These are phyloP conservation scores for Candida coleopterorum DNA, from an alignment of 805 yeast genomes.

Conservation along the genomic window DNA sequence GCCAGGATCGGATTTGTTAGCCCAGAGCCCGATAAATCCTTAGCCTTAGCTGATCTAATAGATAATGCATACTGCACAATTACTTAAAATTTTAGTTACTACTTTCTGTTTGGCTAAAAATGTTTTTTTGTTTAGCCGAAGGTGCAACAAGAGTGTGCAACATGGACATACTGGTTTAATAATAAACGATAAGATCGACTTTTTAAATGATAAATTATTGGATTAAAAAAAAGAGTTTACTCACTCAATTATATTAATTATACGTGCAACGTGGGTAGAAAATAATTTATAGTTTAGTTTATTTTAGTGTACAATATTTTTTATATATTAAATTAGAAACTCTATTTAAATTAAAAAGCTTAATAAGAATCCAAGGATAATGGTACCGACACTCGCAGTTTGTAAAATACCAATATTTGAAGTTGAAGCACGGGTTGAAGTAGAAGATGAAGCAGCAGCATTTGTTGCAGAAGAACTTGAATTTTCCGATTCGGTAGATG, in stretches of 20 bases:
- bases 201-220: too few species aligned
- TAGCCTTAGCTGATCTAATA: conserved; percentile 4
- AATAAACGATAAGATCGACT: too few species aligned
- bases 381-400: conserved; percentile 3
- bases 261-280: too few species aligned
- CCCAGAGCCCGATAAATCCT: conserved; percentile 5
- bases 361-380: conserved; percentile 5
- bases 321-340: neutral
- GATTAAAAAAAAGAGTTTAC: too few species aligned
- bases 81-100: too few species aligned
- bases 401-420: conserved; percentile 5
- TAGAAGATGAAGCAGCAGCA: neutral
- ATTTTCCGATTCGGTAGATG: neutral
- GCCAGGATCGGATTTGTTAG: conserved; percentile 1
- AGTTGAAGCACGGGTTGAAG: neutral
- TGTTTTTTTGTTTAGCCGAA: too few species aligned
- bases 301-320: too few species aligned
- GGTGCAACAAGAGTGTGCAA: too few species aligned
- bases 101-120: too few species aligned
- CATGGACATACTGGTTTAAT: too few species aligned
- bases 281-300: too few species aligned
- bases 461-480: conserved; percentile 1
- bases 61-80: conserved; percentile 5
- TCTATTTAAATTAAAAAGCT: conserved; percentile 2
- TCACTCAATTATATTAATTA: too few species aligned